Percentiles rank a stretch among this genome's conserved stretches.
Conservation (phyloP, 2,329 filamentous ascomycete genomes). For the Fusarium sororula region DNA sequence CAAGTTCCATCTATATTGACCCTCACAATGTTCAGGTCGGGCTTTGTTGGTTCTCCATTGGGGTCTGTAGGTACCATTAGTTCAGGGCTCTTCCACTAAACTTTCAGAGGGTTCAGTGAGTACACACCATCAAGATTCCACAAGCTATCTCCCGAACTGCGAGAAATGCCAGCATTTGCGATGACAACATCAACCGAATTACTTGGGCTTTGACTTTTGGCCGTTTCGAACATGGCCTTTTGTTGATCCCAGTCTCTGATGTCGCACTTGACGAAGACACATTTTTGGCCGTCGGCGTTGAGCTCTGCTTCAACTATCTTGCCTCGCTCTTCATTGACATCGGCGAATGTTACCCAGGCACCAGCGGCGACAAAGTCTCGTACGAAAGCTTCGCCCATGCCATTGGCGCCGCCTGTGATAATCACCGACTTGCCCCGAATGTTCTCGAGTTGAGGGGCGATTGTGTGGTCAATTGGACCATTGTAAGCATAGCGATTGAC, state of each 20-base stretch:
- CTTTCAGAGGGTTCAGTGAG: background rate
- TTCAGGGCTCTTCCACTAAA: background rate
- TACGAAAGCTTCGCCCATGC: constrained; percentile 51
- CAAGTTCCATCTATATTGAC: constrained; percentile 52
- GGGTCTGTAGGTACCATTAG: background rate
- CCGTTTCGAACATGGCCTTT: constrained; percentile 52
- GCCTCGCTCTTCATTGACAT: constrained; percentile 48
- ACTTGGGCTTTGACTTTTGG: constrained; percentile 47
- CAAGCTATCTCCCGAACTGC: constrained; percentile 47
- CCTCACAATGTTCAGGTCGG: constrained; percentile 52
- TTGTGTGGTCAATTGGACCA: constrained; percentile 33
- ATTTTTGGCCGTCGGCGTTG: constrained; percentile 30
- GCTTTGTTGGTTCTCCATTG: constrained; percentile 45
- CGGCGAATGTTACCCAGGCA: constrained; percentile 54
- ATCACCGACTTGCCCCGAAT: constrained; percentile 56
- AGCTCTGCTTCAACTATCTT: constrained; percentile 46
- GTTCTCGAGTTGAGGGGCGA: background rate
- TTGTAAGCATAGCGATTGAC: constrained; percentile 29
- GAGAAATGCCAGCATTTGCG: constrained; percentile 57
- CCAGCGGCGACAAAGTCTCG: constrained; percentile 48
- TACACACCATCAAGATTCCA: constrained; percentile 50
- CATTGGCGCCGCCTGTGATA: constrained; percentile 58
- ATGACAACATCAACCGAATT: constrained; percentile 57
- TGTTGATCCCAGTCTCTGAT: constrained; percentile 56
- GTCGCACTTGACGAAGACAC: constrained; percentile 53